Evolutionary conservation across 129 eudicot genomes (phyloP).

Genomic region (Flaveria brownii): DNA sequence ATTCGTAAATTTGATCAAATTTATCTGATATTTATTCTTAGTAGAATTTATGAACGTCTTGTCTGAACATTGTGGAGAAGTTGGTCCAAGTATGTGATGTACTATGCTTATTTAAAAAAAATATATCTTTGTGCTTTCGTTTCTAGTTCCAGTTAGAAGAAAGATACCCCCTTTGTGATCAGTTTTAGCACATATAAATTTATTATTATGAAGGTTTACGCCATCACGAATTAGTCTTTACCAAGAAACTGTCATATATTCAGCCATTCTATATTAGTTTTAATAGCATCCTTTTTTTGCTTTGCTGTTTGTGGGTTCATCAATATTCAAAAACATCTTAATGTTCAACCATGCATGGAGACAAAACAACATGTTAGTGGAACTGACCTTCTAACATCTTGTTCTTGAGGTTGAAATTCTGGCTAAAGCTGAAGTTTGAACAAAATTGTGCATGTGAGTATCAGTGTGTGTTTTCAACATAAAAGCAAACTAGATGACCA

Average conservation of each 20-base stretch:
- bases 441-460: background rate
- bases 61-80: background rate
- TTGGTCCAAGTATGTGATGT: background rate
- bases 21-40: background rate
- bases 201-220: background rate
- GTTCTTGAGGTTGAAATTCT: background rate
- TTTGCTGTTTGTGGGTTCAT: constrained; percentile 11
- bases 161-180: background rate
- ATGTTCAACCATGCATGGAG: background rate
- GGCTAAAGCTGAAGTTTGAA: background rate
- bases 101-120: background rate
- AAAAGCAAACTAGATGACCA: background rate
- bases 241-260: background rate
- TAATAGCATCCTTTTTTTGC: background rate
- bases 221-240: background rate
- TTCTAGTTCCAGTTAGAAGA: background rate
- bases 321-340: background rate
- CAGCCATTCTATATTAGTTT: background rate
- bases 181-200: background rate
- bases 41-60: background rate
- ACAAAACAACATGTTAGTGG: background rate
- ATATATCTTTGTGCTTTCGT: too few species aligned
- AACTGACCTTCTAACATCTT: background rate
- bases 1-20: background rate
- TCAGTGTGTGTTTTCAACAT: background rate